These are phyloP conservation scores for Magnusiomyces starmeri DNA, from an alignment of 1,139 yeast genomes.

Conservation along the genomic window DNA sequence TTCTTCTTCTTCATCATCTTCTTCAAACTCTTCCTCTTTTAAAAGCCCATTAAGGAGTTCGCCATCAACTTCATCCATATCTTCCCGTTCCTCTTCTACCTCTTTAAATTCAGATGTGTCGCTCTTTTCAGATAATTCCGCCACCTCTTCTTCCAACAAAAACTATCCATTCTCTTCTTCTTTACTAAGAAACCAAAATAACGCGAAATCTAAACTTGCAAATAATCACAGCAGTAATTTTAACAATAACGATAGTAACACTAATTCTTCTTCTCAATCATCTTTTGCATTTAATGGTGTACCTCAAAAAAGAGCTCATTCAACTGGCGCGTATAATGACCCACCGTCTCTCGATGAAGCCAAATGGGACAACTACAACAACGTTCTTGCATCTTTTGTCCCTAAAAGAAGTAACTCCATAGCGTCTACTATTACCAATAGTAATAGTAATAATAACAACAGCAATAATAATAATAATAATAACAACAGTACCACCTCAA, in stretches of 20 bases:
- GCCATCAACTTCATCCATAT: constrained; percentile 19
- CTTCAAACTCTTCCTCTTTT: constrained; percentile 1
- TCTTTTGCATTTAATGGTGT: not conserved
- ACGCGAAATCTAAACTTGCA: constrained; percentile 6
- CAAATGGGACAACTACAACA: not conserved
- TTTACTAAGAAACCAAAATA: constrained; percentile 6
- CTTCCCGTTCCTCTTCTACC: constrained; percentile 22
- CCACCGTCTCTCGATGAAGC: not conserved
- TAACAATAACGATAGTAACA: not conserved
- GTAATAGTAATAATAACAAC: too few species aligned
- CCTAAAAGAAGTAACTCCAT: too few species aligned
- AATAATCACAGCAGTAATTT: not conserved
- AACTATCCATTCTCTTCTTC: constrained; percentile 10
- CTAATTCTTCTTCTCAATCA: constrained; percentile 3
- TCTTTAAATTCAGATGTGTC: constrained; percentile 11
- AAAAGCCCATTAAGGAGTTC: constrained; percentile 5
- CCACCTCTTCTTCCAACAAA: constrained; percentile 18
- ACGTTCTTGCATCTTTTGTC: too few species aligned
- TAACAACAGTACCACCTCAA: not conserved
- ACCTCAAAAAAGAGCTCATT: constrained; percentile 4
- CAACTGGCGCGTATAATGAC: too few species aligned
- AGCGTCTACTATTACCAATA: too few species aligned
- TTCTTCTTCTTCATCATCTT: constrained; percentile 9
- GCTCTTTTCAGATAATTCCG: constrained; percentile 6
- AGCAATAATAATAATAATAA: too few species aligned